Evolutionary conservation across 2,329 filamentous ascomycete genomes (phyloP).

Genomic region (Penicillium sp.): DNA sequence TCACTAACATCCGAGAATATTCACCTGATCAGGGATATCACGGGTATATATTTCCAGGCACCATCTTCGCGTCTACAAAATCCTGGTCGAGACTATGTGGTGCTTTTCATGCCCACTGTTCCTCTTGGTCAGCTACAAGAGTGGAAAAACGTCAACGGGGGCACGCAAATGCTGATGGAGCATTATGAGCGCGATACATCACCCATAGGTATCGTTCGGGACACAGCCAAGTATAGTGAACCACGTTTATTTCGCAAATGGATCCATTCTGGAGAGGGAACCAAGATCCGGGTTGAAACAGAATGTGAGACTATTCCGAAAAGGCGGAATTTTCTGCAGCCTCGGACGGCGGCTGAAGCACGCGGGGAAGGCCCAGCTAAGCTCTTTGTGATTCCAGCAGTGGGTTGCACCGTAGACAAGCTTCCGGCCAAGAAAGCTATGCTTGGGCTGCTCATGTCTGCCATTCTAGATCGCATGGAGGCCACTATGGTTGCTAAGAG

Average conservation of each 20-base stretch:
- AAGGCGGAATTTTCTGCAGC: slow-evolving; percentile 29
- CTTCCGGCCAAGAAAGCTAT: slow-evolving; percentile 49
- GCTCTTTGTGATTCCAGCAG: slow-evolving; percentile 21
- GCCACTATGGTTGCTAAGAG: slow-evolving; percentile 62
- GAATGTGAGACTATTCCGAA: slow-evolving; percentile 29
- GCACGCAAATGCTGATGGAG: slow-evolving; percentile 22
- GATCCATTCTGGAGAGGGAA: slow-evolving; percentile 10
- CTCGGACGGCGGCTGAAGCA: neutral
- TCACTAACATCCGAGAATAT: slow-evolving; percentile 21
- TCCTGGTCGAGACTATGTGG: slow-evolving; percentile 24
- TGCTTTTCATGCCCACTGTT: slow-evolving; percentile 28
- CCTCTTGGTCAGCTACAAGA: slow-evolving; percentile 10
- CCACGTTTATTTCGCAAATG: slow-evolving; percentile 28
- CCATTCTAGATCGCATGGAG: slow-evolving; percentile 70
- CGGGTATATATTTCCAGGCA: slow-evolving; percentile 3
- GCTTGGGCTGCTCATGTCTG: slow-evolving; percentile 66
- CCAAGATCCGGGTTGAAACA: slow-evolving; percentile 15
- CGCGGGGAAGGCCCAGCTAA: slow-evolving; percentile 13
- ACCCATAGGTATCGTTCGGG: slow-evolving; percentile 28
- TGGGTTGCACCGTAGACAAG: slow-evolving; percentile 35
- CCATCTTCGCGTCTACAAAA: slow-evolving; percentile 1
- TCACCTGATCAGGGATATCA: slow-evolving; percentile 33
- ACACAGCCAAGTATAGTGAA: slow-evolving; percentile 23
- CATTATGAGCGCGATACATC: slow-evolving; percentile 15
- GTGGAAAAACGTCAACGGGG: slow-evolving; percentile 25